Percentiles rank a stretch among this genome's conserved stretches.
Evolutionary conservation across 306 rosid genomes (phyloP).

Genomic region (Prunus persica): DNA sequence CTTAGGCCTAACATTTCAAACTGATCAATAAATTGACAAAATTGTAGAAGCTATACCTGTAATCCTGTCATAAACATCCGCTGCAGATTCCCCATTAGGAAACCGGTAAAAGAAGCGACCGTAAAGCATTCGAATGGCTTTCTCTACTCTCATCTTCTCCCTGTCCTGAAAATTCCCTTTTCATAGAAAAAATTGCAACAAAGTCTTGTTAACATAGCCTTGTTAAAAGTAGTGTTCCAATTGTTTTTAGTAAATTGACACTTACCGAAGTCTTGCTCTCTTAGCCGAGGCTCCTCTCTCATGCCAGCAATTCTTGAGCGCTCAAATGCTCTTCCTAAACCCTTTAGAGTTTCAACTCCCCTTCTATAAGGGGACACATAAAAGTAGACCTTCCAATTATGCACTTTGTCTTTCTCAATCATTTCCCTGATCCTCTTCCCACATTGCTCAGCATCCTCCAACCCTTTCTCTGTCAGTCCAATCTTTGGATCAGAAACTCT

Average conservation of each 20-base stretch:
- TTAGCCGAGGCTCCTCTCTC: conserved; percentile 82
- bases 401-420: conserved; percentile 42
- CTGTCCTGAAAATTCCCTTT: conserved; percentile 87
- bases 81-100: conserved; percentile 91
- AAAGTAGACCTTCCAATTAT: conserved; percentile 66
- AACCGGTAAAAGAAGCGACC: conserved; percentile 96
- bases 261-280: conserved; percentile 89
- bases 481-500: conserved; percentile 75
- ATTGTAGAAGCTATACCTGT: conserved; percentile 41
- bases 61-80: conserved; percentile 93
- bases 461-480: conserved; percentile 53
- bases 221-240: too few relatives aligned
- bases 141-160: conserved; percentile 70
- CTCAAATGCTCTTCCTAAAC: conserved; percentile 59
- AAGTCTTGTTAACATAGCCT: not conserved
- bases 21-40: not conserved
- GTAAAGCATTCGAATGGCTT: conserved; percentile 48
- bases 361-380: conserved; percentile 83
- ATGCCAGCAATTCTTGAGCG: conserved; percentile 69
- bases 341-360: conserved; percentile 51
- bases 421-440: conserved; percentile 46
- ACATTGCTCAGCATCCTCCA: conserved; percentile 54
- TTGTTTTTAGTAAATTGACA: not conserved
- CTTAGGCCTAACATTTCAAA: not conserved
- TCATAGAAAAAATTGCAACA: not conserved